Base-by-base conservation (phyloP, 2,329 filamentous ascomycete genomes). In the Penicillium sp. region DNA sequence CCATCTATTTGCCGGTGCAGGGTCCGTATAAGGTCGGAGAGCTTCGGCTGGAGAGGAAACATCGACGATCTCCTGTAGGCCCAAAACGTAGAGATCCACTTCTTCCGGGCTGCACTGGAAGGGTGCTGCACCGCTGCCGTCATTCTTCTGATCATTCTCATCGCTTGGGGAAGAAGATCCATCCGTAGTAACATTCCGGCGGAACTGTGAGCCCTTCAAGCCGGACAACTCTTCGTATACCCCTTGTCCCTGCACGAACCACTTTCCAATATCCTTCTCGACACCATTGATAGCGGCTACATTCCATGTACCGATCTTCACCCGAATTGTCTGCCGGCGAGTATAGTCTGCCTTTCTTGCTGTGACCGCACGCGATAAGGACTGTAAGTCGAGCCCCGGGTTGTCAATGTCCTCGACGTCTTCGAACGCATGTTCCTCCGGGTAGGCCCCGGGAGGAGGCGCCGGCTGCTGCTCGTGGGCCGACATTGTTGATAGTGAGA, bases 271-370 rank as follows among this genome's bases (percentile, higher is more conserved):
- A 73, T 98, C 95, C 68, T 92, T 91, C 76, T 97, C 93, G 0
- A 92, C 93, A 26, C 91, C 92, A 13, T 91, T 88, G 66, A 91
- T 89, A 1, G 90, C 89, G 4, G 93, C 95, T 17, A 97, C 92
- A 78, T 99, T 99, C 95, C 95, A 99, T 0, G 91, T 90, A 45
- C 94, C 95, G 56, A 99, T 85, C 79, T 97, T 97, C 77, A 99
- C 86, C 67, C 89, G 89, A 69, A 97, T 87, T 55, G 85, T 85
- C 74, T 89, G 89, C 47, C 88, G 86, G 40, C 88, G 86, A 28
- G 90, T 89, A 75, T 93, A 99, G 76, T 98, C 93, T 53, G 86
- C 80, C 71, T 89, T 86, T 58, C 95, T 86, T 42, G 90, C 88
- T 73, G 89, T 86, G 42, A 98, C 77, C 2, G 83, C 85, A 57